Conservation (phyloP, 805 yeast species). For the Schwanniomyces pseudopolymorphus region DNA sequence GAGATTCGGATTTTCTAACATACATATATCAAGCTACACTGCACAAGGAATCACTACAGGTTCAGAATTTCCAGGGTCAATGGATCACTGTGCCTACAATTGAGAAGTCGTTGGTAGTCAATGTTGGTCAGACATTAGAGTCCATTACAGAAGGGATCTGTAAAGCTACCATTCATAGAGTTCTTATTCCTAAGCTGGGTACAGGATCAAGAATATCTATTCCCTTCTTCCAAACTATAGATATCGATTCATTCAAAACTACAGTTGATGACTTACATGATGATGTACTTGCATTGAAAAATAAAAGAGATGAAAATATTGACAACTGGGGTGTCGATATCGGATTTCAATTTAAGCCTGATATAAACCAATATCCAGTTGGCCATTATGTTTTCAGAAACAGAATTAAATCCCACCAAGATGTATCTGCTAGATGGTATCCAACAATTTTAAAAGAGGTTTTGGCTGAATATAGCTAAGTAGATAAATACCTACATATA, state of each 20-base stretch:
- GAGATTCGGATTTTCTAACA: slow-evolving; percentile 64
- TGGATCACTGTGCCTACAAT: slow-evolving; percentile 58
- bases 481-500: background rate
- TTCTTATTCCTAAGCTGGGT: slow-evolving; percentile 41
- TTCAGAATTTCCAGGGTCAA: slow-evolving; percentile 52
- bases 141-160: slow-evolving; percentile 59
- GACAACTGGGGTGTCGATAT: slow-evolving; percentile 35
- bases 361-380: slow-evolving; percentile 39
- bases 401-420: slow-evolving; percentile 44
- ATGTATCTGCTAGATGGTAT: slow-evolving; percentile 43
- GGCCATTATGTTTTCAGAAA: slow-evolving; percentile 48
- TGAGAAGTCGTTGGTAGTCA: slow-evolving; percentile 51
- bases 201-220: slow-evolving; percentile 44
- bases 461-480: slow-evolving; percentile 19
- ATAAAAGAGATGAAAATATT: slow-evolving; percentile 35
- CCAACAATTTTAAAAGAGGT: slow-evolving; percentile 39
- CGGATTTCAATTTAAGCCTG: slow-evolving; percentile 42
- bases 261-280: slow-evolving; percentile 28
- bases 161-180: slow-evolving; percentile 59
- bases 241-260: slow-evolving; percentile 32
- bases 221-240: slow-evolving; percentile 50
- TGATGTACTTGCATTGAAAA: slow-evolving; percentile 25
- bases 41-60: slow-evolving; percentile 52
- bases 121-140: slow-evolving; percentile 61
- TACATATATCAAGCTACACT: slow-evolving; percentile 57